These are phyloP conservation scores for Colletotrichum cordylinicola DNA, from an alignment of 2,329 filamentous ascomycete genomes.

Conservation along the genomic window DNA sequence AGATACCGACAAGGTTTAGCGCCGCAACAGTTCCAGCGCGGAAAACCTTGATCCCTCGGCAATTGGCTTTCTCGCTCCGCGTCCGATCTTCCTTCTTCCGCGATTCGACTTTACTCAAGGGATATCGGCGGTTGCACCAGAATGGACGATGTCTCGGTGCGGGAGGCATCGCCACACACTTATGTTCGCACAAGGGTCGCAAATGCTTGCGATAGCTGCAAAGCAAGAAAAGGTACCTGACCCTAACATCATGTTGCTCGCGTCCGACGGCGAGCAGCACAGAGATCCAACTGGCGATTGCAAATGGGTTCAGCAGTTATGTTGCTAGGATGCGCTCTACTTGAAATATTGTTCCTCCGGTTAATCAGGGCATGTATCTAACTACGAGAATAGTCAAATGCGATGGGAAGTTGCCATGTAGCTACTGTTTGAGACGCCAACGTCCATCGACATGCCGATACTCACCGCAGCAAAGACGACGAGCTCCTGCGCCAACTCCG, in stretches of 20 bases:
- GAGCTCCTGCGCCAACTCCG: conserved; percentile 28
- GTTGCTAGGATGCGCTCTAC: background rate
- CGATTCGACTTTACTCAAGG: background rate
- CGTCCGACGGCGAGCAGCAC: background rate
- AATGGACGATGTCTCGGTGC: conserved; percentile 20
- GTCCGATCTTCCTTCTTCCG: conserved; percentile 19
- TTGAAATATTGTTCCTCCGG: background rate
- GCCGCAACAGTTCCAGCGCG: background rate
- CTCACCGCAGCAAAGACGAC: conserved; percentile 48
- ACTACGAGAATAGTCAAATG: conserved; percentile 47
- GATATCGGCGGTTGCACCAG: background rate
- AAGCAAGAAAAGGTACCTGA: conserved; percentile 47
- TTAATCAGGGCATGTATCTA: background rate
- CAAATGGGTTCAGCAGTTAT: background rate
- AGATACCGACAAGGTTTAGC: background rate
- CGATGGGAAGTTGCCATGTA: conserved; percentile 58
- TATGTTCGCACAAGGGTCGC: conserved; percentile 45
- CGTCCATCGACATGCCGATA: conserved; percentile 52
- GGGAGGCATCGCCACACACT: conserved; percentile 6
- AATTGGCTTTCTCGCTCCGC: background rate
- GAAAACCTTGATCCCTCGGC: conserved; percentile 3
- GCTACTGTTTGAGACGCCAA: conserved; percentile 52
- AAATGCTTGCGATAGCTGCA: conserved; percentile 61
- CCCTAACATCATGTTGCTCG: background rate
- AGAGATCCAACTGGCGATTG: background rate